phyloP scores from a whole-genome alignment of 1,284 basidiomycete genomes.

The Ceratobasidium sp. region DNA sequence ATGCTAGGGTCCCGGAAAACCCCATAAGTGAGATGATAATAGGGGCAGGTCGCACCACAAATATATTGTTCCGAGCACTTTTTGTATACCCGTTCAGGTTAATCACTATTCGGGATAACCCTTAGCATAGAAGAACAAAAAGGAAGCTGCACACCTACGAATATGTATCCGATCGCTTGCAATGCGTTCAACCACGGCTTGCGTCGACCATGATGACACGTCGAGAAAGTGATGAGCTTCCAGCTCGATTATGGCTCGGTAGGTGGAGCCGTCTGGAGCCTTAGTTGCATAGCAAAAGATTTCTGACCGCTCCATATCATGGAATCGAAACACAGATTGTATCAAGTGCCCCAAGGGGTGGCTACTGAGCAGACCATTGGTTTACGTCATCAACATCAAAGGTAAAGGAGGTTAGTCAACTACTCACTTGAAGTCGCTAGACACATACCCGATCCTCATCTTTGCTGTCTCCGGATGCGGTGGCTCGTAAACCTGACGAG shows the following conservation, averaged over 20 bases:
- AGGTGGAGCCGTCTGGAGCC: conserved; percentile 66
- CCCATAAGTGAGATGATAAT: conserved; percentile 73
- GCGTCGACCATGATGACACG: conserved; percentile 64
- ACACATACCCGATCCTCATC: conserved; percentile 71
- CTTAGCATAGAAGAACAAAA: conserved; percentile 45
- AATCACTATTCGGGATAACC: conserved; percentile 58
- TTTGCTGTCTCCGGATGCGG: conserved; percentile 63
- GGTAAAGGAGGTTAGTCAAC: not conserved
- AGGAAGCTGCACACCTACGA: conserved; percentile 55
- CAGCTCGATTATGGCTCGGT: conserved; percentile 67
- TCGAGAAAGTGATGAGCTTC: conserved; percentile 67
- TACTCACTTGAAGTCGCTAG: conserved; percentile 68
- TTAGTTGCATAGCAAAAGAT: conserved; percentile 71
- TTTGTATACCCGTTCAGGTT: conserved; percentile 77
- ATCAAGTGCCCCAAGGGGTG: conserved; percentile 74
- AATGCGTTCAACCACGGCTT: conserved; percentile 63
- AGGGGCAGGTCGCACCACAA: conserved; percentile 70
- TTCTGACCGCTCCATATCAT: conserved; percentile 64
- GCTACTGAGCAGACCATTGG: conserved; percentile 58
- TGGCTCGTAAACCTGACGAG: conserved; percentile 65
- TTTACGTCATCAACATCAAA: conserved; percentile 20
- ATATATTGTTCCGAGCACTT: conserved; percentile 73
- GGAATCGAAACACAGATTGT: conserved; percentile 71
- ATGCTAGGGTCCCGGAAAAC: conserved; percentile 69
- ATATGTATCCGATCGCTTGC: conserved; percentile 68